Percentiles rank a stretch among this genome's conserved stretches.
Evolutionary conservation across 768 basidiomycete genomes (phyloP).

Genomic region (Lactifluus pinguis): DNA sequence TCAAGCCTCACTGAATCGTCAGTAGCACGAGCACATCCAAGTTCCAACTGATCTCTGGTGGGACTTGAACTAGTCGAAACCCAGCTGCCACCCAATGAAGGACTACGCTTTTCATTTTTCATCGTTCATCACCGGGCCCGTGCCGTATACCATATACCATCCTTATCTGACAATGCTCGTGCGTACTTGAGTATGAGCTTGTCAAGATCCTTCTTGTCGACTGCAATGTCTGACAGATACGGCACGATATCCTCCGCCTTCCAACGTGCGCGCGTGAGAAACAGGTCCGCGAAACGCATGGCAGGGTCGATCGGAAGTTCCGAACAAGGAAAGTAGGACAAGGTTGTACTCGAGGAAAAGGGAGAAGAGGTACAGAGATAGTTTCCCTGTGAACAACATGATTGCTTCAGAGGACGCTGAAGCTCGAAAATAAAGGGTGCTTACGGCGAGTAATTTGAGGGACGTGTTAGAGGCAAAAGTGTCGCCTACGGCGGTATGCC

Average conservation of each 20-base stretch:
- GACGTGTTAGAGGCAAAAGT: conserved; percentile 57
- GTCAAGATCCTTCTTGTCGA: conserved; percentile 83
- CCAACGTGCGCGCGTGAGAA: conserved; percentile 73
- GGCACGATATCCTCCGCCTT: conserved; percentile 69
- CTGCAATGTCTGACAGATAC: conserved; percentile 73
- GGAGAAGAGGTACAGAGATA: conserved; percentile 44
- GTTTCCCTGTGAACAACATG: conserved; percentile 49
- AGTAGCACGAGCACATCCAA: not conserved
- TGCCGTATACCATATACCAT: conserved; percentile 68
- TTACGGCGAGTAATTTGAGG: conserved; percentile 60
- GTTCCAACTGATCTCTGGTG: not conserved
- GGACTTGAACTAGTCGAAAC: not conserved
- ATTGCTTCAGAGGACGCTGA: not conserved
- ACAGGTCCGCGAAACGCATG: conserved; percentile 80
- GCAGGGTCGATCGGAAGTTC: conserved; percentile 68
- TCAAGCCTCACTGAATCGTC: not conserved
- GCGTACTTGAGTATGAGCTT: conserved; percentile 82
- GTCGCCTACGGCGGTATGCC: conserved; percentile 73
- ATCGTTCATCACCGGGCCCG: conserved; percentile 38
- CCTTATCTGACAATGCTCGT: conserved; percentile 58
- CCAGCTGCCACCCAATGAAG: not conserved
- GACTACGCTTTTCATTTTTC: not conserved
- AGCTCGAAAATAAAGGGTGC: conserved; percentile 18
- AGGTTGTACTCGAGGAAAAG: conserved; percentile 26
- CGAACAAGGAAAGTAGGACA: conserved; percentile 72